Base-by-base conservation (phyloP, 768 basidiomycete species). In the Tephrocybe rancida region DNA sequence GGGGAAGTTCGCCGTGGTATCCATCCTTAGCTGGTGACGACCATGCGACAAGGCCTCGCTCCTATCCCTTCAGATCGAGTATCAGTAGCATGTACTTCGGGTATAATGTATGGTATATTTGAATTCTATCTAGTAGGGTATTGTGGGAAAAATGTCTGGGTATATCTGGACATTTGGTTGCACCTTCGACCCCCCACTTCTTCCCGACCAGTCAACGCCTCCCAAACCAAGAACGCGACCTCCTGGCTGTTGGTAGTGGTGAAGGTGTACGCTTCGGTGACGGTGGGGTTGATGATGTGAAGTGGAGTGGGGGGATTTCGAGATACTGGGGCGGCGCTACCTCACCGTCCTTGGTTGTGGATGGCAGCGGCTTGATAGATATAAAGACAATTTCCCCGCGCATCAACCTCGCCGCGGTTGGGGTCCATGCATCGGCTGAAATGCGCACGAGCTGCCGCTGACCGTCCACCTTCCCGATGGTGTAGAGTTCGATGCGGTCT, bases 311-410 rank as follows among this genome's bases (percentile, higher is more conserved):
- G 26, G 63, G 67, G 13, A 75, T 64, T 24, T 77, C 76, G 19
- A 76, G 67, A 54, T 82, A 83, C 6, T 66, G 67, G 5, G 81
- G 82, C 5, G 81, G 82, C 10, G 73, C 77, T 9, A 67, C 58
- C 4, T 62, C n/a, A n/a, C n/a, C n/a, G n/a, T n/a, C n/a, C 63
- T 38, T 64, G 66, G 27, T 50, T 46, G 18, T 64, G 64, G 4
- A 68, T 62, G 70, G 62, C 26, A 72, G 66, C 0, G 74, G 72
- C 16, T 68, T 66, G 1, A 80, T 57, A 19, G 60, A 56, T 1
- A 85, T 67, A 48, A 81, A 75, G 48, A 85, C 70, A 57, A 83
- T 67, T 44, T 82, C 79, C 24, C 76, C 80, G 18, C 74, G 70
- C 6, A 73, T 46, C 47, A 85, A 60, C 48, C 72, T 70, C 1